Evolutionary conservation across 305 asterid genomes (phyloP), one percentile per base, ranked within the genome.

Genomic region (Fraxinus platypoda): DNA sequence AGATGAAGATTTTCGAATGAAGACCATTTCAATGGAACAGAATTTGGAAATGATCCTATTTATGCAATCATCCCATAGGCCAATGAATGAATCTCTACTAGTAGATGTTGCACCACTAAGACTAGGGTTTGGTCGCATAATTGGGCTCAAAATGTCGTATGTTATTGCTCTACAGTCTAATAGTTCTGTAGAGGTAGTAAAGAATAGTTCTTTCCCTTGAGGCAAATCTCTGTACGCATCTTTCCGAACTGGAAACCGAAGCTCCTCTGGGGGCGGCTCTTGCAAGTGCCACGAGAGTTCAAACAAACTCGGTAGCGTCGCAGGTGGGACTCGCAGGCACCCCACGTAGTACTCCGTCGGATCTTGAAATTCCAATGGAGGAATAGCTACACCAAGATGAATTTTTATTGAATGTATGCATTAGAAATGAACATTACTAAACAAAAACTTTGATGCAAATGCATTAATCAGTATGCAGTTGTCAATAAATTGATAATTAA

Each of bases 51-150:
- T 82, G 3, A 80, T 78, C 73, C 90, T 76, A 49, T 89, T 89
- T 34, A 89, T 72, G 84, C 88, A 87, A 78, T 89, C 91, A 76
- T 89, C 91, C 91, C 91, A 89, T 34, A 89, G 81, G 80, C 84
- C 85, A 52, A 87, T 87, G 78, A 83, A 87, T 26, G 90, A 83
- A 8, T 88, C 91, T 41, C 90, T 43, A 62, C 82, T 15, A 0
- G 83, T 41, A 1, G 88, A 74, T 0, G 89, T 76, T 12, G 86
- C 31, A 35, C 83, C 64, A 31, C 76, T 81, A 9, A 85, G 84
- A 25, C 87, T 85, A 79, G 90, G 87, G 86, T 87, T 83, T 74
- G 86, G 31, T 4, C 89, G 75, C 83, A 88, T 70, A 13, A 85
- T 85, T 41, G 88, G 79, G 80, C 84, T 80, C 37, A 88, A 9